Conservation (phyloP, 306 rosid species). For the Gillenia trifoliata region DNA sequence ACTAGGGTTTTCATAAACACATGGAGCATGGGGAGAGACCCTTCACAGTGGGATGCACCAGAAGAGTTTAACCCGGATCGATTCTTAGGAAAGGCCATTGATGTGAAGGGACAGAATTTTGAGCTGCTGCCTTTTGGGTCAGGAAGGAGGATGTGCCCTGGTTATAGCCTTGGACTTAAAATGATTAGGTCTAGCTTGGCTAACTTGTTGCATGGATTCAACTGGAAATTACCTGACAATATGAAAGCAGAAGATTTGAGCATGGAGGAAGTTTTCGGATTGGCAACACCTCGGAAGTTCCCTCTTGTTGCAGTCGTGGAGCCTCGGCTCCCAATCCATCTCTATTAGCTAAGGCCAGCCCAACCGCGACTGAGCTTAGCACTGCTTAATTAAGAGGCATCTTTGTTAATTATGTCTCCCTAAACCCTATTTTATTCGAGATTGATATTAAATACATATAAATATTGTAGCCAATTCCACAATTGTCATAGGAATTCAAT, state of each 20-base stretch:
- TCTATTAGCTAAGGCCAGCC: constrained; percentile 3
- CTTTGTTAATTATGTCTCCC: too few species aligned
- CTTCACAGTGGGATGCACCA: constrained; percentile 18
- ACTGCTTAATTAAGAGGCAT: too few species aligned
- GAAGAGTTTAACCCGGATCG: constrained; percentile 21
- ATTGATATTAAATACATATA: too few species aligned
- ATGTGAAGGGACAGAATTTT: constrained; percentile 21
- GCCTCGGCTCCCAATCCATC: constrained; percentile 22
- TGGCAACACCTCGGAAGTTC: constrained; percentile 14
- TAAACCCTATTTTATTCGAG: too few species aligned
- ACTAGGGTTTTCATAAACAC: constrained; percentile 15
- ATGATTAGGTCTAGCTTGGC: constrained; percentile 1
- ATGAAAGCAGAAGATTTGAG: constrained; percentile 5
- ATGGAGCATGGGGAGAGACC: constrained; percentile 31
- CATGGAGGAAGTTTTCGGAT: constrained; percentile 23
- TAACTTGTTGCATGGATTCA: constrained; percentile 25
- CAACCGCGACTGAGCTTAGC: background rate
- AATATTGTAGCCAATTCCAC: too few species aligned
- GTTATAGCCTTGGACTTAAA: constrained; percentile 7
- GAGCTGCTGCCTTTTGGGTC: constrained; percentile 30
- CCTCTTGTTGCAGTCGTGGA: constrained; percentile 22
- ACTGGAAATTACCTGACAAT: constrained; percentile 9
- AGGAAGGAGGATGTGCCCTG: constrained; percentile 30
- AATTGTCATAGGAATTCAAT: too few species aligned
- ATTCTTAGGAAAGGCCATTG: constrained; percentile 17